Percentiles rank a stretch among this genome's conserved stretches.
phyloP scores from a whole-genome alignment of 2,329 filamentous ascomycete genomes.

The Trichoderma sp. region DNA sequence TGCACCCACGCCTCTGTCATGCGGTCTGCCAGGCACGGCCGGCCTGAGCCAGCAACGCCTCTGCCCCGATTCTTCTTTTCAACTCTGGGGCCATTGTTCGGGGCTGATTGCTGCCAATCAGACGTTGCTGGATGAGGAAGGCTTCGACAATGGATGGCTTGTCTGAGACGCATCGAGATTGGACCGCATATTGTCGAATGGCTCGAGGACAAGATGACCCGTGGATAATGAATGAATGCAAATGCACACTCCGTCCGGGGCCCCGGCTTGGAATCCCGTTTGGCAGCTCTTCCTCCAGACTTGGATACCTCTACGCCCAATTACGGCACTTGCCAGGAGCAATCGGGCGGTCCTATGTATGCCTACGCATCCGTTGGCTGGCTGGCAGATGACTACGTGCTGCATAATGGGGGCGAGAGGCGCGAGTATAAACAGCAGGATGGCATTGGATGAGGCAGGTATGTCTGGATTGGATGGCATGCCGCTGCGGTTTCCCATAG shows the following conservation, averaged over 20 bases:
- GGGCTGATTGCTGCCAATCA: background rate
- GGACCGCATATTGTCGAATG: background rate
- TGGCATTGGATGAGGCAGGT: background rate
- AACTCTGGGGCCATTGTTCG: background rate
- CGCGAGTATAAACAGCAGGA: background rate
- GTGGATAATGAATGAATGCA: background rate
- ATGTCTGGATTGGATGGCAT: constrained; percentile 9
- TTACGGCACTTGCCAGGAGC: constrained; percentile 1
- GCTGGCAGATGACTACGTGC: constrained; percentile 17
- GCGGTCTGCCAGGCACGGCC: background rate
- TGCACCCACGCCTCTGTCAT: background rate
- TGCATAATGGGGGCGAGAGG: constrained; percentile 15
- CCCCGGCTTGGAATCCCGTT: background rate
- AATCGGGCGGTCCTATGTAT: background rate
- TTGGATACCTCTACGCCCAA: background rate
- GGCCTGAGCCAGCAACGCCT: background rate
- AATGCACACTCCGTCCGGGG: constrained; percentile 2
- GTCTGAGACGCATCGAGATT: background rate
- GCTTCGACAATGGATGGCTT: background rate
- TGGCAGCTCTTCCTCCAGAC: background rate
- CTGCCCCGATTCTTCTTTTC: background rate
- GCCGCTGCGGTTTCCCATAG: background rate
- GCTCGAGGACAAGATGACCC: background rate
- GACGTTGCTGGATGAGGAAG: background rate
- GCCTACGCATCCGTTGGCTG: background rate